These are phyloP conservation scores for Rutidosis leptorrhynchoides DNA, from an alignment of 129 eudicot genomes.

Conservation along the genomic window DNA sequence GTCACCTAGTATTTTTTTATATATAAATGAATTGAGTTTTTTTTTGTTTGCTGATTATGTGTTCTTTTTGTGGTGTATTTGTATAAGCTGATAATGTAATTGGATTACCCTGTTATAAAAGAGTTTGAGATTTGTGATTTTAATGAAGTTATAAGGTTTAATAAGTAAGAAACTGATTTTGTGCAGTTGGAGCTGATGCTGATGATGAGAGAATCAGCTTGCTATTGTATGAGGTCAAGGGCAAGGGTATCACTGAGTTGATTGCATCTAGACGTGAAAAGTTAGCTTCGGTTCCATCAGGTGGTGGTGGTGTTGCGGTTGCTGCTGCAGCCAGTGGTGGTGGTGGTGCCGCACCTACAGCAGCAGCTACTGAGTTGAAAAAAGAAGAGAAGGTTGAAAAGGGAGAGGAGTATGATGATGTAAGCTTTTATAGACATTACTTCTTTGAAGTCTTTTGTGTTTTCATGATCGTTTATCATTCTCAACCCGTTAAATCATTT, in stretches of 20 bases:
- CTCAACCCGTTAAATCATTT: not conserved
- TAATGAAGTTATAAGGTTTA: no score
- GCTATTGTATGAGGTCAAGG: constrained; percentile 49
- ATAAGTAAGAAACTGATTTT: not conserved
- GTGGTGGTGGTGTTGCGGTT: constrained; percentile 49
- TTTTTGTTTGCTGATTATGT: no score
- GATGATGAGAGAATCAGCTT: constrained; percentile 56
- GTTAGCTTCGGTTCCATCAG: constrained; percentile 63
- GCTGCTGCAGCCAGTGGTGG: constrained; percentile 39
- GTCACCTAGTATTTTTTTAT: no score
- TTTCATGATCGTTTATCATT: not conserved
- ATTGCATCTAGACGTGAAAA: constrained; percentile 74
- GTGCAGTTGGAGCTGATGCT: constrained; percentile 72
- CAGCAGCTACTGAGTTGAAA: constrained; percentile 51
- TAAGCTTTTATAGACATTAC: constrained; percentile 21
- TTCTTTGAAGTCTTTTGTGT: not conserved
- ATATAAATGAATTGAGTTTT: no score
- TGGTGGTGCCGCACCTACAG: constrained; percentile 44
- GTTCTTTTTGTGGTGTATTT: no score
- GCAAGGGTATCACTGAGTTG: no score
- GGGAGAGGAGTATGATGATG: constrained; percentile 62
- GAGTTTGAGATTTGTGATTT: no score
- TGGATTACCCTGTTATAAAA: no score
- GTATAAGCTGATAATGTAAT: no score
- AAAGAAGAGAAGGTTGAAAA: constrained; percentile 66